Evolutionary conservation across 2,329 filamentous ascomycete genomes (phyloP).

Genomic region (Ascochyta viciae-villosae): DNA sequence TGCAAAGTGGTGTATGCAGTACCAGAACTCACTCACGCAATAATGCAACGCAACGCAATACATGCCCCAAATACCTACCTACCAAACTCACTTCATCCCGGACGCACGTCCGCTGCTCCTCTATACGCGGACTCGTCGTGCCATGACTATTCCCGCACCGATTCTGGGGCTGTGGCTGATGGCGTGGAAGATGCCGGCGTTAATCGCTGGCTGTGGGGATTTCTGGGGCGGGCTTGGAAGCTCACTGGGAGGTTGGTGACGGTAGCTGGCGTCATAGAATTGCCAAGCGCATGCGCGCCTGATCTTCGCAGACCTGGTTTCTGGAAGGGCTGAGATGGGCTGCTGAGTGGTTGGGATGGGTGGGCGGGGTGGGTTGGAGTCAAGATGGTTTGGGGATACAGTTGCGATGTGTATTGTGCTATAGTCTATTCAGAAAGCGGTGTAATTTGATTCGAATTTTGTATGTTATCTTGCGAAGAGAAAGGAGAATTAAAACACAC

Average conservation of each 20-base stretch:
- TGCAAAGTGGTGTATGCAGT: too few relatives aligned
- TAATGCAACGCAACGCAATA: too few relatives aligned
- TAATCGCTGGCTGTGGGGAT: constrained; percentile 2
- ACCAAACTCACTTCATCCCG: not conserved
- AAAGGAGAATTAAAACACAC: not conserved
- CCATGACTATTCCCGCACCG: constrained; percentile 6
- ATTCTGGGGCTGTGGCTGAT: not conserved
- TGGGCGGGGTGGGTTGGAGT: not conserved
- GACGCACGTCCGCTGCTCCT: not conserved
- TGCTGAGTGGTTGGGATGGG: not conserved
- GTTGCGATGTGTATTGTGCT: not conserved
- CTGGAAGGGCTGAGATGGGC: not conserved
- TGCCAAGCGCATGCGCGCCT: not conserved
- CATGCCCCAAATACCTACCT: too few relatives aligned
- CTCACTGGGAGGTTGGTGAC: not conserved
- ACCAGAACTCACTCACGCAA: too few relatives aligned
- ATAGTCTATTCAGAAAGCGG: not conserved
- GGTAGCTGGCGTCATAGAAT: constrained; percentile 8
- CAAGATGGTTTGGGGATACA: not conserved
- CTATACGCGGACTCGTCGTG: not conserved
- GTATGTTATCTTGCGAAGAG: not conserved
- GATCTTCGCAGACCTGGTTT: not conserved
- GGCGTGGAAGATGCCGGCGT: not conserved
- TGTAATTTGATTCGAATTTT: not conserved
- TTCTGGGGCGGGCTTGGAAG: not conserved